Evolutionary conservation across 441 rosid genomes (phyloP).

Genomic region (Capsella rubella): DNA sequence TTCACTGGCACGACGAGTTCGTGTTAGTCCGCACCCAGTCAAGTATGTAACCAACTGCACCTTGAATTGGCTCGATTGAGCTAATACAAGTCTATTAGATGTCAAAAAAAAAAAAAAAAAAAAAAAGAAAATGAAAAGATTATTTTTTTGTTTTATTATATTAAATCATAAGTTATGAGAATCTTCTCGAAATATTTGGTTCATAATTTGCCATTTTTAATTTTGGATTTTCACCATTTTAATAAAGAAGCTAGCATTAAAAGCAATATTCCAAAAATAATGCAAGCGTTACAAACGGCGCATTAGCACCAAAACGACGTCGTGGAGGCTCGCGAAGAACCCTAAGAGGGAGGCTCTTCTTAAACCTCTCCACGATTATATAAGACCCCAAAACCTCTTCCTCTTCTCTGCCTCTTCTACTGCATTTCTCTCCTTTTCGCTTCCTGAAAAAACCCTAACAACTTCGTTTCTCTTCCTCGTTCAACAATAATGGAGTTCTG

Average conservation of each 20-base stretch:
- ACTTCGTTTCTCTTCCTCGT: neutral
- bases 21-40: no score
- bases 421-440: neutral
- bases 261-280: neutral
- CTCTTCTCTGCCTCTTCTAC: conserved; percentile 12
- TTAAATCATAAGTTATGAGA: neutral
- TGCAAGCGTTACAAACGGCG: neutral
- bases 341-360: conserved; percentile 31
- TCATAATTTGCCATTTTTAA: neutral
- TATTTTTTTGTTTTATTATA: no score
- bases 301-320: neutral
- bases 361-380: conserved; percentile 36
- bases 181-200: neutral
- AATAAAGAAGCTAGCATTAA: no score
- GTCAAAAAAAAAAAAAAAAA: no score
- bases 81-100: no score
- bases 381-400: conserved; percentile 16
- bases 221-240: neutral
- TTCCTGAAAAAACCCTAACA: conserved; percentile 10
- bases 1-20: no score
- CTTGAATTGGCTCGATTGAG: no score
- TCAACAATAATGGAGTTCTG: conserved; percentile 46
- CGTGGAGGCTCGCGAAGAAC: conserved; percentile 23
- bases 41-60: no score
- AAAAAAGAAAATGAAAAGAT: no score